phyloP scores from a whole-genome alignment of 495 filamentous ascomycete species.

The Aspergillus hancockii region DNA sequence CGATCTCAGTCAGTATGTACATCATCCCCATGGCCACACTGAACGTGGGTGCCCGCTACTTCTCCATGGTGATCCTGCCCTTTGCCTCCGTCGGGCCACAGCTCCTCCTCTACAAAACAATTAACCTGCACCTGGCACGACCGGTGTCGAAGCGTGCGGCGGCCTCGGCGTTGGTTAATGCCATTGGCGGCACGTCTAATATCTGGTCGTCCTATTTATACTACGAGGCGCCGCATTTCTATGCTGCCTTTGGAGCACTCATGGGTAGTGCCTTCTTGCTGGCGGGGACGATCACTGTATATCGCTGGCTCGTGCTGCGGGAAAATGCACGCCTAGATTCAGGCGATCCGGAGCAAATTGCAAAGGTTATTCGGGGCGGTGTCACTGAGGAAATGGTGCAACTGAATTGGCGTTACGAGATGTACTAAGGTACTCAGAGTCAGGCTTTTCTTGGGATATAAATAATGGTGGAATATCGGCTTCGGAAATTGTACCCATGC shows the following conservation, averaged over 20 bases:
- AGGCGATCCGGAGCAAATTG: conserved; percentile 30
- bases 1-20: conserved; percentile 28
- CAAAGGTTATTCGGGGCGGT: conserved; percentile 36
- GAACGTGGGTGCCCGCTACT: conserved; percentile 30
- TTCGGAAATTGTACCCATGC: no score
- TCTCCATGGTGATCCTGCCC: conserved; percentile 32
- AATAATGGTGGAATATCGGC: no score
- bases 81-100: conserved; percentile 34
- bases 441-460: background rate
- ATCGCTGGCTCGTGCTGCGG: conserved; percentile 37
- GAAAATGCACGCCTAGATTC: conserved; percentile 39
- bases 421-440: conserved; percentile 27
- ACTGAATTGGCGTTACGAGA: conserved; percentile 43
- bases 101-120: conserved; percentile 31
- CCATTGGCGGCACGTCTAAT: conserved; percentile 38
- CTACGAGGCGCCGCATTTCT: conserved; percentile 34
- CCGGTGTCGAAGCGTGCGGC: conserved; percentile 33
- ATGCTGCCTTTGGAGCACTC: conserved; percentile 38
- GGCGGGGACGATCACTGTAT: conserved; percentile 31
- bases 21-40: conserved; percentile 27
- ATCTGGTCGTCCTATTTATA: conserved; percentile 45
- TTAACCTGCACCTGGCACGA: conserved; percentile 31
- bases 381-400: conserved; percentile 44
- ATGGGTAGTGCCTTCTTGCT: conserved; percentile 35
- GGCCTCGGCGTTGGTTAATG: conserved; percentile 32